Percentiles rank a stretch among this genome's conserved stretches.
Conservation (phyloP, 345 rosid species). For the Trapa incisa region DNA sequence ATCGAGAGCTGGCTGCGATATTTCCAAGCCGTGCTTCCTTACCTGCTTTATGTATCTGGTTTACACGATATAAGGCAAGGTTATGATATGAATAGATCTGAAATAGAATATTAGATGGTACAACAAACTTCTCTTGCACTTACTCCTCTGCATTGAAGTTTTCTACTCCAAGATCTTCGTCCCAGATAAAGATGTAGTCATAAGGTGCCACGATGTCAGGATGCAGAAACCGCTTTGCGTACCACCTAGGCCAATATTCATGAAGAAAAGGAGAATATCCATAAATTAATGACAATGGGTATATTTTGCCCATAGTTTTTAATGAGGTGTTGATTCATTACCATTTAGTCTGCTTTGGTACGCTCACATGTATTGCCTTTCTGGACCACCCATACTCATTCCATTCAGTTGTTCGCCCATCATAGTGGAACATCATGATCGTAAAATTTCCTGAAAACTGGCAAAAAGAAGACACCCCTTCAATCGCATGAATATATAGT, state of each 20-base stretch:
- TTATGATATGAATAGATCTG: not conserved
- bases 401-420: constrained; percentile 84
- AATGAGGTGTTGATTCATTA: constrained; percentile 11
- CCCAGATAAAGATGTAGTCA: constrained; percentile 95
- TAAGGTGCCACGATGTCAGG: constrained; percentile 90
- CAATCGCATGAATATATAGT: not conserved
- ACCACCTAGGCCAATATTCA: constrained; percentile 60
- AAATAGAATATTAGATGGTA: not conserved
- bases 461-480: constrained; percentile 14
- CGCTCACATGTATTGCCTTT: constrained; percentile 84
- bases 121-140: constrained; percentile 15
- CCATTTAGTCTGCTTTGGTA: constrained; percentile 88
- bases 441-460: constrained; percentile 92
- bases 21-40: constrained; percentile 87
- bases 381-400: constrained; percentile 97
- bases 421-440: constrained; percentile 86
- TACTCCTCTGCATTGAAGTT: constrained; percentile 87
- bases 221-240: constrained; percentile 97
- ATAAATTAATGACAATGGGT: too few relatives aligned
- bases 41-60: constrained; percentile 66
- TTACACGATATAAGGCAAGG: not conserved
- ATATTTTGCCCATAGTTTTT: not conserved
- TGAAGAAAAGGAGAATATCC: not conserved
- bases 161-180: constrained; percentile 91
- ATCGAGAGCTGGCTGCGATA: constrained; percentile 97